Evolutionary conservation across 148 eudicot species (phyloP), one percentile per base, ranked within the genome.

Genomic region (Chenopodium album): DNA sequence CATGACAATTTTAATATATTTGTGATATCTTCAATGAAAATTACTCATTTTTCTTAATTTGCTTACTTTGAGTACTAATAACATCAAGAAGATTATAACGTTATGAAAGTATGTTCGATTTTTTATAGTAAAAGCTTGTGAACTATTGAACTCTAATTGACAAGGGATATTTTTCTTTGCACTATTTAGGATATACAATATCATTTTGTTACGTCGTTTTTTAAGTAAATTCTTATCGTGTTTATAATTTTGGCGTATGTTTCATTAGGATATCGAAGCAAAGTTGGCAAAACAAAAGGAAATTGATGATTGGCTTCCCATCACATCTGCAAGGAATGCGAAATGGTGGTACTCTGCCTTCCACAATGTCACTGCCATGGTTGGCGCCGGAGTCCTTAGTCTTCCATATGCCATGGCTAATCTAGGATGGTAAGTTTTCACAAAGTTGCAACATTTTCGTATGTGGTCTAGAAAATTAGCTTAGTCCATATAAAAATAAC

Each of bases 361-460:
- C 60, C 87, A 85, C 85, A 85, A 85, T 85, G 87, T 85, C 59
- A 85, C 87, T 4, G 87, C 87, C 5, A 85, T 85, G 87, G 87
- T 85, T 82, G 87, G 87, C 26, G 87, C 87, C 14, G 87, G 87
- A 62, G 87, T 85, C 26, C 87, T 85, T 34, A 77, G 87, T 64
- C 87, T 85, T 62, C 87, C 87, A 75, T 82, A 67, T 23, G 87
- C 87, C 66, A 85, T 85, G 87, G 71, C 87, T 28, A 76, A 82
- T 70, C 87, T 85, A 60, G 87, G 87, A 78, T 85, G 87, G 87
- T 85, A 78, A 2, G 72, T 50, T 65, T 31, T 56, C 11, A 50
- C 29, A 9, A 13, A 19, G 37, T n/a, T 77, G 23, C 12, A 7
- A 56, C 62, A 52, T 52, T 56, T 9, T 28, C 52, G 16, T 22